Percentiles rank a stretch among this genome's conserved stretches.
phyloP scores from a whole-genome alignment of 2,329 filamentous ascomycete species.

The Fusarium oxysporum region DNA sequence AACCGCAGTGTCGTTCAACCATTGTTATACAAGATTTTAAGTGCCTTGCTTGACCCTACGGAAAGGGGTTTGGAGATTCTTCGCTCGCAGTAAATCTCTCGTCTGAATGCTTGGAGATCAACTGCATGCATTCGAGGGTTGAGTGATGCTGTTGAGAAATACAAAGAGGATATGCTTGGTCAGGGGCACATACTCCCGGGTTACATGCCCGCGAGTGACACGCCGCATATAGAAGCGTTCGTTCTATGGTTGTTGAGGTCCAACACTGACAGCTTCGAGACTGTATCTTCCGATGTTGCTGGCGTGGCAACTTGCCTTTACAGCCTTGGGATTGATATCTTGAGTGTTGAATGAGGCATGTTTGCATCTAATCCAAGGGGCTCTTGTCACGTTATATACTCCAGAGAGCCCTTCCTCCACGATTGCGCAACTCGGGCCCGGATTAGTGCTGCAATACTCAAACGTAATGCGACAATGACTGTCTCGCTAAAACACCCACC shows the following conservation, averaged over 20 bases:
- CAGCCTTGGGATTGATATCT: neutral
- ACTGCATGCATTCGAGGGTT: neutral
- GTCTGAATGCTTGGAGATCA: neutral
- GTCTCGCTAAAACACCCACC: neutral
- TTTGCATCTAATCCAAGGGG: neutral
- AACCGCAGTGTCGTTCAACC: neutral
- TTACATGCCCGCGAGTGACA: neutral
- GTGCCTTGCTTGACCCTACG: neutral
- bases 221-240: neutral
- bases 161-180: neutral
- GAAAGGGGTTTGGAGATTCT: accelerated
- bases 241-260: neutral
- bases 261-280: neutral
- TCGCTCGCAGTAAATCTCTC: no score
- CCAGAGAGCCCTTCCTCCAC: neutral
- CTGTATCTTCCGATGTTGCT: neutral
- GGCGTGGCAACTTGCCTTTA: accelerated
- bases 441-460: neutral
- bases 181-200: neutral
- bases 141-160: neutral
- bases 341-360: neutral
- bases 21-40: neutral
- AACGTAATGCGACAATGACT: neutral
- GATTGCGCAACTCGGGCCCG: accelerated
- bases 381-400: neutral